Percentiles rank a stretch among this genome's conserved stretches.
Conservation (phyloP, 225 moss, liverwort and hornwort genomes). For the Pseudisothecium myosuroides region DNA sequence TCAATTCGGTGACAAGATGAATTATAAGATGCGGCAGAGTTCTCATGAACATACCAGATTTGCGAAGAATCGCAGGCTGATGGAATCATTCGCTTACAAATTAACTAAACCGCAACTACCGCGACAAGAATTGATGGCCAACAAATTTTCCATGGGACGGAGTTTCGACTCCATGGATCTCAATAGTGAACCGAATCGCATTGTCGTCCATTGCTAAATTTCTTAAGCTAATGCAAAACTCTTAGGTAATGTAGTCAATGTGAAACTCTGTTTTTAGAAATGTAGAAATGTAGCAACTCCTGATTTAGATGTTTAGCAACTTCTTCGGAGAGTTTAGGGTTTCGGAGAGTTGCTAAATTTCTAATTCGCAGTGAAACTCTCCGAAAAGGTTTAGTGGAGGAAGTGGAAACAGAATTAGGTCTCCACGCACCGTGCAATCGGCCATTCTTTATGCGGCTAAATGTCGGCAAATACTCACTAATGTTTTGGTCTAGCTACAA, state of each 20-base stretch:
- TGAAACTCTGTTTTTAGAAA: neutral
- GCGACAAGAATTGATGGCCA: neutral
- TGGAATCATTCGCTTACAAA: neutral
- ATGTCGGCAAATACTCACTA: neutral
- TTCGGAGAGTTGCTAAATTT: neutral
- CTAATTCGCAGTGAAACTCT: neutral
- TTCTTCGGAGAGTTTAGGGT: neutral
- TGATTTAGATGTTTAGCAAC: neutral
- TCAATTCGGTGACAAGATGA: neutral
- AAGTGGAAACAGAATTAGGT: neutral
- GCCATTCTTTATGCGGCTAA: neutral
- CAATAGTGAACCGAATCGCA: neutral
- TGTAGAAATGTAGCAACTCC: neutral
- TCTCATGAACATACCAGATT: neutral
- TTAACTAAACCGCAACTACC: neutral
- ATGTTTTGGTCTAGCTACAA: too few relatives aligned
- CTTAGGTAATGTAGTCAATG: neutral
- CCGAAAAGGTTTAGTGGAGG: neutral
- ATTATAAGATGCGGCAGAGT: neutral
- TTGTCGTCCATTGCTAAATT: neutral
- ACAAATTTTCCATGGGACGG: neutral
- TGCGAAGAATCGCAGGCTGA: too few relatives aligned
- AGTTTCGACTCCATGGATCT: too few relatives aligned
- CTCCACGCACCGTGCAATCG: neutral
- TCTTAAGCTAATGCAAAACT: too few relatives aligned